Base-by-base conservation (phyloP, 306 rosid genomes). In the Spatholobus suberectus region DNA sequence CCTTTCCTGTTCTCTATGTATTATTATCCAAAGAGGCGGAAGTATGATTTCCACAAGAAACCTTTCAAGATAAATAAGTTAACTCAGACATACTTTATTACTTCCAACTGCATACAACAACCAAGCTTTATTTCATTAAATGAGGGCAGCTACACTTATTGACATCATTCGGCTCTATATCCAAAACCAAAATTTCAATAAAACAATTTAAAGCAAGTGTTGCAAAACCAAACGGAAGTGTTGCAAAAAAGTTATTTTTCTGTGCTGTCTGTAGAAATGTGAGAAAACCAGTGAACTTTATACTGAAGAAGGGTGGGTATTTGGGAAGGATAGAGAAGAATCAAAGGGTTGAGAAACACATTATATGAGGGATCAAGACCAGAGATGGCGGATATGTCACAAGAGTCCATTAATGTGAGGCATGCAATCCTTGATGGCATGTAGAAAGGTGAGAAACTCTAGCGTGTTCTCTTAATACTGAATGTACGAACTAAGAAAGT, bases 151-250 rank as follows among this genome's bases (percentile, higher is more conserved):
- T 12, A 63, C 74, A 20, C 2, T 23, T 14, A 63, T 32, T 63
- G 41, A 34, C 71, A 41, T 27, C 68, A 57, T 38, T 75, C 3
- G 3, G 61, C 13, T 20, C 6, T 34, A 35, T 37, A 58, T 24
- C 43, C 43, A 41, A 59, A 41, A 38, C 58, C 44, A 76, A 61
- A 76, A 5, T 65, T 29, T 58, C n/a, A 75, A 23, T 9, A 77
- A 38, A 38, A 27, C 26, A 17, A 13, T 47, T 26, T 17, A 24
- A 41, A 61, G 14, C 1, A 27, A 35, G 8, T 21, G 29, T 77
- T 67, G 24, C 27, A 67, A n/a, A 49, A 47, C 1, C 26, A 46
- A 47, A 49, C n/a, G 26, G 17, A 17, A 8, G 17, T 26, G 7
- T 70, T 6, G 35, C 55, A 21, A 26, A 49, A 71, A 15, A 7